These are phyloP conservation scores for Salisapilia sapeloensis DNA, from an alignment of 352 stramenopile species.

Conservation along the genomic window DNA sequence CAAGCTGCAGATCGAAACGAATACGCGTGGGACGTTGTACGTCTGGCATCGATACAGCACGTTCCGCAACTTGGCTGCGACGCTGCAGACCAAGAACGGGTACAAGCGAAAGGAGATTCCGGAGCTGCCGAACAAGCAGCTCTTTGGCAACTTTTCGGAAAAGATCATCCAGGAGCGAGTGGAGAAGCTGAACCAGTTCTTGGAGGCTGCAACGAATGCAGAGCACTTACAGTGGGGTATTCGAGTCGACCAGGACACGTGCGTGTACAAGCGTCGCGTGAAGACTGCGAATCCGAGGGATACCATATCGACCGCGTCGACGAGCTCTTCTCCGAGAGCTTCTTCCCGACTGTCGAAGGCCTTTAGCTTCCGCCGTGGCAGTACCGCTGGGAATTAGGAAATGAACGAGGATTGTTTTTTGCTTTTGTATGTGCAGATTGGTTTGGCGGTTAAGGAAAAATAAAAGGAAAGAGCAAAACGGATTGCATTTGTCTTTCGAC, in stretches of 20 bases:
- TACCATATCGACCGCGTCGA: constrained; percentile 19
- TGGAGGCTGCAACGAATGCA: constrained; percentile 51
- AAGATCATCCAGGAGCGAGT: constrained; percentile 65
- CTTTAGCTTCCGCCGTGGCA: constrained; percentile 49
- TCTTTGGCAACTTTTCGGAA: constrained; percentile 55
- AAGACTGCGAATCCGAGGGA: constrained; percentile 27
- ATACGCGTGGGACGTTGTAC: constrained; percentile 42
- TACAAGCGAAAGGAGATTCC: constrained; percentile 62
- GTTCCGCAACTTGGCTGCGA: constrained; percentile 56
- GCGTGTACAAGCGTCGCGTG: constrained; percentile 51
- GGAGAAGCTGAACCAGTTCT: constrained; percentile 52
- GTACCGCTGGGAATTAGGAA: constrained; percentile 25
- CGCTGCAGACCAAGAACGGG: constrained; percentile 55
- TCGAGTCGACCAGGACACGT: constrained; percentile 55
- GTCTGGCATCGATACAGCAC: constrained; percentile 68
- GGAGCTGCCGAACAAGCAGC: constrained; percentile 53
- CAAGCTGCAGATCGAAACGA: constrained; percentile 58
- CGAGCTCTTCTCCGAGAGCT: constrained; percentile 26
- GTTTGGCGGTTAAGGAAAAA: constrained; percentile 13
- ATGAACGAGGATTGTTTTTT: no score
- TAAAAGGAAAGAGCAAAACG: neutral
- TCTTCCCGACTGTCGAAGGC: constrained; percentile 47
- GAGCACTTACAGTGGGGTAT: constrained; percentile 65
- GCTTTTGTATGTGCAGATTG: constrained; percentile 7
- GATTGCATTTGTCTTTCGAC: constrained; percentile 1